Evolutionary conservation across 2,329 filamentous ascomycete genomes (phyloP).

Genomic region (Xenoacremonium recifei): DNA sequence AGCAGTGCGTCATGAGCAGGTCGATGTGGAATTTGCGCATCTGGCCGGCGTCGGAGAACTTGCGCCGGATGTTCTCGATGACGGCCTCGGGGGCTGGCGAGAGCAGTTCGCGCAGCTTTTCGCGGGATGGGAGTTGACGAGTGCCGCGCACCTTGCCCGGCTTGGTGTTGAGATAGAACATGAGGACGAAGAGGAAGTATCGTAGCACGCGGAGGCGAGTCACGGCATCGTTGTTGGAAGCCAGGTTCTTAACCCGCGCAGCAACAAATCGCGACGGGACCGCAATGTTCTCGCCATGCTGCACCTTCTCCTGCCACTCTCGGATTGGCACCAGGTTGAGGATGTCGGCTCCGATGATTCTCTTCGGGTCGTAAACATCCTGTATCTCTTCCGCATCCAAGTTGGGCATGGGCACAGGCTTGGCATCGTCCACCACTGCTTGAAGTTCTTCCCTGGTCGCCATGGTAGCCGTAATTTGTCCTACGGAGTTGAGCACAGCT

Average conservation of each 20-base stretch:
- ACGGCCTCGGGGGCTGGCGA: slow-evolving; percentile 59
- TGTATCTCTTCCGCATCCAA: slow-evolving; percentile 63
- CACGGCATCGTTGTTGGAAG: slow-evolving; percentile 52
- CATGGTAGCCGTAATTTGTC: slow-evolving; percentile 61
- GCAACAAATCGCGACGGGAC: slow-evolving; percentile 65
- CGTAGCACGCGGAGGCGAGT: slow-evolving; percentile 57
- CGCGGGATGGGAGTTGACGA: slow-evolving; percentile 55
- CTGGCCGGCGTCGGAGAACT: slow-evolving; percentile 62
- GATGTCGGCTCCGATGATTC: slow-evolving; percentile 65
- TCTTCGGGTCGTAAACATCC: slow-evolving; percentile 69
- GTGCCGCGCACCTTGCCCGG: slow-evolving; percentile 47
- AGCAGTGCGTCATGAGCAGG: slow-evolving; percentile 70
- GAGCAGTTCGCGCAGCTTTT: slow-evolving; percentile 59
- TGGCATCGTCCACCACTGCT: slow-evolving; percentile 62
- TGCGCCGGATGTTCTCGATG: slow-evolving; percentile 64
- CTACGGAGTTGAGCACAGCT: slow-evolving; percentile 64
- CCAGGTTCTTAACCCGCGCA: slow-evolving; percentile 54
- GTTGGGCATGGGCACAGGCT: slow-evolving; percentile 72
- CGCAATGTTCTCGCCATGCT: slow-evolving; percentile 54
- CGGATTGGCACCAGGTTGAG: slow-evolving; percentile 67
- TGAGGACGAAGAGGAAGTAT: slow-evolving; percentile 57
- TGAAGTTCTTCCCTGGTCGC: slow-evolving; percentile 65
- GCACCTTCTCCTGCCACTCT: slow-evolving; percentile 71
- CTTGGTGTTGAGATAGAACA: slow-evolving; percentile 49
- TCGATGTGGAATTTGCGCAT: slow-evolving; percentile 73